phyloP scores from a whole-genome alignment of 1,139 yeast genomes.

The Yamadazyma trypodendri region DNA sequence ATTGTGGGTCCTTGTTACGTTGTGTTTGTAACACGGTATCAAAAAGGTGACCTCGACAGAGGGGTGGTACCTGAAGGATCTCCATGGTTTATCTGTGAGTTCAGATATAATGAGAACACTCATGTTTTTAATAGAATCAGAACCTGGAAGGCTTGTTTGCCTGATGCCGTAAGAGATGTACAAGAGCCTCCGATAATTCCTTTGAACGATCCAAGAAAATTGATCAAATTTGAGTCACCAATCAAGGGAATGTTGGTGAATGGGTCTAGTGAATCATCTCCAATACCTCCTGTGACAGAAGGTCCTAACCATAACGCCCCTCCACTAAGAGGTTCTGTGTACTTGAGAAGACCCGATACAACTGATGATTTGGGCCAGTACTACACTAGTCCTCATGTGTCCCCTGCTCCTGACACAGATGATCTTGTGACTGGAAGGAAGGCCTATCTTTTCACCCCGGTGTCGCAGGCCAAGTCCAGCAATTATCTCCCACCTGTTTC shows the following conservation, averaged over 20 bases:
- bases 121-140: conserved; percentile 90
- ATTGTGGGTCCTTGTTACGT: conserved; percentile 93
- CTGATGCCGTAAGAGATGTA: conserved; percentile 88
- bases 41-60: conserved; percentile 88
- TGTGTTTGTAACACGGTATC: conserved; percentile 89
- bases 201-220: conserved; percentile 55
- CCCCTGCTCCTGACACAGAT: conserved; percentile 61
- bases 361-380: conserved; percentile 81
- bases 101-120: conserved; percentile 86
- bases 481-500: conserved; percentile 8
- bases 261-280: conserved; percentile 68
- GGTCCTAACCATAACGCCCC: conserved; percentile 79
- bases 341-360: conserved; percentile 67
- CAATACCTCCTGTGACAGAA: conserved; percentile 78
- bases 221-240: conserved; percentile 80
- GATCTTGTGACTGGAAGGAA: conserved; percentile 39
- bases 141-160: conserved; percentile 98
- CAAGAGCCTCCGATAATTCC: conserved; percentile 76
- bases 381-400: conserved; percentile 48
- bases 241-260: conserved; percentile 72
- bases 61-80: conserved; percentile 63
- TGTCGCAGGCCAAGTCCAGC: conserved; percentile 41
- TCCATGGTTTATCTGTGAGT: conserved; percentile 92
- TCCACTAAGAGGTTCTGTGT: conserved; percentile 89
- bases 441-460: conserved; percentile 47